A percentile compares a stretch with the other conserved stretches of the same genome.
phyloP scores from a whole-genome alignment of 2,329 filamentous ascomycete species.

The Tolypocladium cylindrosporum region DNA sequence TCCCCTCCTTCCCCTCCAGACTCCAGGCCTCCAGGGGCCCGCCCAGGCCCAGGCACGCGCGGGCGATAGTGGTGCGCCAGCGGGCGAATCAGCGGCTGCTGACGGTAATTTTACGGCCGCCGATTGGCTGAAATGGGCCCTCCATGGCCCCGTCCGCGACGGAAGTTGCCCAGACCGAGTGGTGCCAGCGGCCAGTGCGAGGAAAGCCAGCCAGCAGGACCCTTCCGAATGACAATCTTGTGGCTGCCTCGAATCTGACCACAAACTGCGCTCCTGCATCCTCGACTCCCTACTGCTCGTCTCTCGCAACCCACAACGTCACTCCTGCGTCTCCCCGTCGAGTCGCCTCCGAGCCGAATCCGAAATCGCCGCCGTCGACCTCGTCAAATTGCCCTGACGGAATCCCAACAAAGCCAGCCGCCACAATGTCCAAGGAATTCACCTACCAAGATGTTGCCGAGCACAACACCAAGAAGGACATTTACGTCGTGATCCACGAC shows the following conservation, averaged over 20 bases:
- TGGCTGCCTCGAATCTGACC: not conserved
- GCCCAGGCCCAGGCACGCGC: not conserved
- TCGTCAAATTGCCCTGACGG: not conserved
- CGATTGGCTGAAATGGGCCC: conserved; percentile 13
- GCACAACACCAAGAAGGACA: conserved; percentile 90
- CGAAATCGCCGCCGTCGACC: not conserved
- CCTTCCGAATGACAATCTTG: not conserved
- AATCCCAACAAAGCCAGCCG: conserved; percentile 2
- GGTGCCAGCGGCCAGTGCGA: conserved; percentile 9
- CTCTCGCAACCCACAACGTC: not conserved
- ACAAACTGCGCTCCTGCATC: not conserved
- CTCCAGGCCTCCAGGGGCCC: not conserved
- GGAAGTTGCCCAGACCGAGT: conserved; percentile 15
- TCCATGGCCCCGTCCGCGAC: conserved; percentile 5
- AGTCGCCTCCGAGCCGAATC: not conserved
- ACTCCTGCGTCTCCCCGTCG: not conserved
- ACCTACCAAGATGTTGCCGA: conserved; percentile 73
- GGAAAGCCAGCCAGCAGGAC: not conserved
- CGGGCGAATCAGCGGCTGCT: conserved; percentile 10
- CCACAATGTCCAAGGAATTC: conserved; percentile 38
- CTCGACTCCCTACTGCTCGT: not conserved
- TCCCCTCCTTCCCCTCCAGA: not conserved
- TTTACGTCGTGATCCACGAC: conserved; percentile 87
- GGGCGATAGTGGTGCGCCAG: not conserved
- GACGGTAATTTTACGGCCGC: conserved; percentile 16